Conservation (phyloP, 371 early-diverging fungal species). For the Apophysomyces trapeziformis region DNA sequence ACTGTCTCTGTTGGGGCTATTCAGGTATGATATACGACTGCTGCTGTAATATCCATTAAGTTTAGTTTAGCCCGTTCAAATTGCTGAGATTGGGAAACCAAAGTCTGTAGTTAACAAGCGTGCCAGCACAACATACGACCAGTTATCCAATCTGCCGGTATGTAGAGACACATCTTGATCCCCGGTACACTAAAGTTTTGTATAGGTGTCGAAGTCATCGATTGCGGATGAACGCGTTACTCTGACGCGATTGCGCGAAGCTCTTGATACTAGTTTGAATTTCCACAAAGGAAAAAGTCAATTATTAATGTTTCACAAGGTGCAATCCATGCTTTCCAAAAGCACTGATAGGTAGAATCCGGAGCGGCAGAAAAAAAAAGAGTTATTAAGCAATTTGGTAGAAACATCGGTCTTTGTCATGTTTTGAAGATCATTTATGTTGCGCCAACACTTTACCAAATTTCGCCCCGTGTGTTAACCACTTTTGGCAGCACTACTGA, state of each 20-base stretch:
- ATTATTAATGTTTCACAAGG: slow-evolving; percentile 42
- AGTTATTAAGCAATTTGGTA: neutral
- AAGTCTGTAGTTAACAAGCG: no score
- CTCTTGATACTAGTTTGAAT: slow-evolving; percentile 41
- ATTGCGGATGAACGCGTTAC: slow-evolving; percentile 33
- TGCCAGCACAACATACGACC: neutral
- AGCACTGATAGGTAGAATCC: slow-evolving; percentile 28
- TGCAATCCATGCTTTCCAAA: slow-evolving; percentile 37
- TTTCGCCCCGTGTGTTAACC: slow-evolving; percentile 34
- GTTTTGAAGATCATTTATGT: slow-evolving; percentile 37
- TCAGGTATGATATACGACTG: neutral
- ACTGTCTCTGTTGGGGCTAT: neutral
- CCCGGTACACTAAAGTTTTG: neutral
- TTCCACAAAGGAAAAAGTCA: slow-evolving; percentile 39
- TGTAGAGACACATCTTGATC: neutral
- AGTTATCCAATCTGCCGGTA: neutral
- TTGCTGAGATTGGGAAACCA: no score
- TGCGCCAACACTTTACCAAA: slow-evolving; percentile 33
- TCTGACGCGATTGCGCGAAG: slow-evolving; percentile 31
- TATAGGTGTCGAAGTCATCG: slow-evolving; percentile 18
- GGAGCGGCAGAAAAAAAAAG: neutral
- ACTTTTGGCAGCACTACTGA: slow-evolving; percentile 31
- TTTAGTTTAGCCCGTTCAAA: neutral
- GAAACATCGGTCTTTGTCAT: slow-evolving; percentile 35
- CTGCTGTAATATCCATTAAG: neutral